Evolutionary conservation across 2,329 filamentous ascomycete species (phyloP).

Genomic region (Alternaria viburni): DNA sequence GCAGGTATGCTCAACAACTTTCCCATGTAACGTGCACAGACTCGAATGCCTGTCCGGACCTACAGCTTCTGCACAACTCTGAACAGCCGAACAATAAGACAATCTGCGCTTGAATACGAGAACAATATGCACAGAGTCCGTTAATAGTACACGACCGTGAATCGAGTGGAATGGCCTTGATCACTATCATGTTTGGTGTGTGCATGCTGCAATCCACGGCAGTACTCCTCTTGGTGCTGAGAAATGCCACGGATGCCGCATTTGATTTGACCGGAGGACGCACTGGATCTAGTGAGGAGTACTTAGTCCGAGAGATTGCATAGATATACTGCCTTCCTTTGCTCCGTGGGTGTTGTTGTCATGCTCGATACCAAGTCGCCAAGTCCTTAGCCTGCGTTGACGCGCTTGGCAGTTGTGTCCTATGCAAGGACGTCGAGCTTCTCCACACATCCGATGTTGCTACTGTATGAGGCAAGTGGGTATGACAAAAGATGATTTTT

Average conservation of each 20-base stretch:
- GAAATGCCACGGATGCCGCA: neutral
- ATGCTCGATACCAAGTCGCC: slow-evolving; percentile 4
- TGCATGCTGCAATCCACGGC: neutral
- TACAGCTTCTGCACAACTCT: neutral
- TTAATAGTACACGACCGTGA: neutral
- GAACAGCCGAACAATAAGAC: neutral
- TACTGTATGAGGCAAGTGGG: neutral
- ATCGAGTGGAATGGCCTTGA: neutral
- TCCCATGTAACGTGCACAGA: neutral
- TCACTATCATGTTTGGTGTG: neutral
- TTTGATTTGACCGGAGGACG: neutral
- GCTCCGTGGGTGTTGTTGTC: slow-evolving; percentile 1
- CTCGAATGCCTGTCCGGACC: neutral
- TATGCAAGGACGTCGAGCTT: neutral
- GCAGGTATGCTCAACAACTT: neutral
- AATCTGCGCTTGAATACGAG: neutral
- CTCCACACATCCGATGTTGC: neutral
- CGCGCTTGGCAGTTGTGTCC: slow-evolving; percentile 1
- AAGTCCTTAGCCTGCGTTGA: slow-evolving; percentile 5
- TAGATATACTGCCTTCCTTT: neutral
- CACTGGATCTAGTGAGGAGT: neutral
- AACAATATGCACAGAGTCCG: neutral
- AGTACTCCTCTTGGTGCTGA: neutral
- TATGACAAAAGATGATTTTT: neutral
- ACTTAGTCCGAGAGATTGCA: neutral